These are phyloP conservation scores for Venturia pyrina DNA, from an alignment of 2,329 filamentous ascomycete genomes.

Conservation along the genomic window DNA sequence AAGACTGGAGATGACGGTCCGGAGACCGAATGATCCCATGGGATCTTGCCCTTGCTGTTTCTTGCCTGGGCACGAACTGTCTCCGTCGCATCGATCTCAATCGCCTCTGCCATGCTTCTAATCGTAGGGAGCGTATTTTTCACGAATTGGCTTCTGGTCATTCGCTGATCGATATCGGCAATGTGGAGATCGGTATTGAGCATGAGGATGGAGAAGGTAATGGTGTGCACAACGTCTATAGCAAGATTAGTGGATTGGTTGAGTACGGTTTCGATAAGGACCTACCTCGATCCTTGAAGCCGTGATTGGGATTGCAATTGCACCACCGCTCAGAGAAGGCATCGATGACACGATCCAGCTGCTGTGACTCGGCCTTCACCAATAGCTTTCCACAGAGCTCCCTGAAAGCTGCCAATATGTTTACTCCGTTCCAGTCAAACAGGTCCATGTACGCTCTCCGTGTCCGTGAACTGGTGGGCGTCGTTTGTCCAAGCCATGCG, in stretches of 20 bases:
- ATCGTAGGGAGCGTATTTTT: conserved; percentile 95
- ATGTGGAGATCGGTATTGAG: conserved; percentile 94
- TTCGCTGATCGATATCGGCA: conserved; percentile 91
- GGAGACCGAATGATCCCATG: conserved; percentile 9
- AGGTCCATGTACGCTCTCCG: conserved; percentile 80
- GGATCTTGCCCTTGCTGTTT: conserved; percentile 22
- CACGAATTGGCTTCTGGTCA: conserved; percentile 89
- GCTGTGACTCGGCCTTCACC: conserved; percentile 86
- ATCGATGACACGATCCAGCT: conserved; percentile 88
- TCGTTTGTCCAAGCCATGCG: conserved; percentile 72
- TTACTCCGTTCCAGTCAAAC: conserved; percentile 75
- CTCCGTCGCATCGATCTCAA: conserved; percentile 52
- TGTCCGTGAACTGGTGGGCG: conserved; percentile 42
- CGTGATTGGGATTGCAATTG: conserved; percentile 82
- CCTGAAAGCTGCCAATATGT: conserved; percentile 68
- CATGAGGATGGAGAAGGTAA: conserved; percentile 90
- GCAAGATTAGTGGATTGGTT: neutral
- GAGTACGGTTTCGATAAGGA: neutral
- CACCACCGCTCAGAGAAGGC: conserved; percentile 88
- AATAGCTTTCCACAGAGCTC: conserved; percentile 72
- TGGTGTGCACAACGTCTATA: conserved; percentile 86
- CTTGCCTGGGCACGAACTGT: conserved; percentile 18
- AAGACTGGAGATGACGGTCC: conserved; percentile 16
- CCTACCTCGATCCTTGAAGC: conserved; percentile 80
- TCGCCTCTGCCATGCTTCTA: conserved; percentile 62